phyloP scores from a whole-genome alignment of 257 asterid species.

The Capsicum baccatum region DNA sequence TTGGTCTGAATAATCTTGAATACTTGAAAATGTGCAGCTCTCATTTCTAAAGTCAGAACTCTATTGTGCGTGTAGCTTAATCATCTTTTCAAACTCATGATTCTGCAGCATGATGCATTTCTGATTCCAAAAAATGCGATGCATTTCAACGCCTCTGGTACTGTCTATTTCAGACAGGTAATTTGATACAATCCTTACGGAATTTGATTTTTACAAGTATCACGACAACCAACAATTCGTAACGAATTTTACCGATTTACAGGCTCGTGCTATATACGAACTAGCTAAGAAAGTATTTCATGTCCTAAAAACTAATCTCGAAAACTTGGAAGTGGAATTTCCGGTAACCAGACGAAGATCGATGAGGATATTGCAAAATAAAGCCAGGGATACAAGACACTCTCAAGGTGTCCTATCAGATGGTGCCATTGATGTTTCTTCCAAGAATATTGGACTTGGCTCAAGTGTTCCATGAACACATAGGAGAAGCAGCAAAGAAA shows the following conservation, averaged over 20 bases:
- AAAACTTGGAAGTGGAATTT: slow-evolving; percentile 57
- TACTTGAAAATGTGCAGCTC: too few relatives aligned
- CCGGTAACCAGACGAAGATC: slow-evolving; percentile 76
- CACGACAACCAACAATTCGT: not conserved
- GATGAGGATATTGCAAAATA: slow-evolving; percentile 53
- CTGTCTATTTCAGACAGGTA: slow-evolving; percentile 79
- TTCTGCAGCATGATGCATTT: slow-evolving; percentile 78
- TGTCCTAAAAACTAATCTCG: slow-evolving; percentile 65
- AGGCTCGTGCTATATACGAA: slow-evolving; percentile 85
- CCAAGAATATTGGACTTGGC: slow-evolving; percentile 27
- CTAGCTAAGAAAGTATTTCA: slow-evolving; percentile 76
- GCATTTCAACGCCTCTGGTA: slow-evolving; percentile 79
- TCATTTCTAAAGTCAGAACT: too few relatives aligned
- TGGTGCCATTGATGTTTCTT: slow-evolving; percentile 26
- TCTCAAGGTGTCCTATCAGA: slow-evolving; percentile 19
- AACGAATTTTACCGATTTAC: slow-evolving; percentile 14
- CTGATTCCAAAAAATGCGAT: slow-evolving; percentile 87
- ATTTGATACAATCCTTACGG: not conserved
- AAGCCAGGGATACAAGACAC: slow-evolving; percentile 43
- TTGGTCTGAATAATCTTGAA: too few relatives aligned
- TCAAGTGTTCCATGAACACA: slow-evolving; percentile 37
- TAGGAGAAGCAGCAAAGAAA: slow-evolving; percentile 38
- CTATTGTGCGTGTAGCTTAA: too few relatives aligned
- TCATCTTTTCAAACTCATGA: not conserved
- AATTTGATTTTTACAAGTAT: not conserved